Evolutionary conservation across 2,329 filamentous ascomycete species (phyloP).

Genomic region (Diaporthe nobilis): DNA sequence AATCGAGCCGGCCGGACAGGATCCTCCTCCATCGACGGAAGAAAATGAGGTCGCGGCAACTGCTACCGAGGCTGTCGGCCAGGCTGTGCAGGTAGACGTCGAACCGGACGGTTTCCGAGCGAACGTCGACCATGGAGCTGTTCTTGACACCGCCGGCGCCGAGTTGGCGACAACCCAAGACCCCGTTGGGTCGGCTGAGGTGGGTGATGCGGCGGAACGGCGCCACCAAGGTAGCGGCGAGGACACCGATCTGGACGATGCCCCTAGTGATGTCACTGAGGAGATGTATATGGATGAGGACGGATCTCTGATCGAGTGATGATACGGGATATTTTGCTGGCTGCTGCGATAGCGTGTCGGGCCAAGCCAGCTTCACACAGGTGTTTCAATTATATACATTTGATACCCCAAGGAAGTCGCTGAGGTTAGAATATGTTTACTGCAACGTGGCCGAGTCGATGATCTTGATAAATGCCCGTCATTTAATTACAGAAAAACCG

Average conservation of each 20-base stretch:
- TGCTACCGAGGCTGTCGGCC: background rate
- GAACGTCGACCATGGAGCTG: background rate
- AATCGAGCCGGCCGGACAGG: constrained; percentile 29
- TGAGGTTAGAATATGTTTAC: background rate
- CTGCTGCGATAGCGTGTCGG: background rate
- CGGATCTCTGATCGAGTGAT: constrained; percentile 48
- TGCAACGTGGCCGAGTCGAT: no score
- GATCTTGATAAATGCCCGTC: background rate
- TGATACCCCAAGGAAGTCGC: background rate
- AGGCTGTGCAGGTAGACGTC: background rate
- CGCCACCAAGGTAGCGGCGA: background rate
- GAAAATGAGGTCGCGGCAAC: no score
- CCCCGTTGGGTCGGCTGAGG: background rate
- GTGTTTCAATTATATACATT: background rate
- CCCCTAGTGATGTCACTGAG: constrained; percentile 48
- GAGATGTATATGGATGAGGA: constrained; percentile 51
- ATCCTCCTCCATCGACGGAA: background rate
- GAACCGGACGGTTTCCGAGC: no score
- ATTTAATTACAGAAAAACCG: background rate
- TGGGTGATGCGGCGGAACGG: background rate
- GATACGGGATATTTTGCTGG: background rate
- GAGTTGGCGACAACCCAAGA: background rate
- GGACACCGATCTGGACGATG: constrained; percentile 39
- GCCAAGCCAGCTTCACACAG: background rate
- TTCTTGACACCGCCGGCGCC: background rate